phyloP scores from a whole-genome alignment of 768 basidiomycete species.

The Coprinopsis marcescibilis region DNA sequence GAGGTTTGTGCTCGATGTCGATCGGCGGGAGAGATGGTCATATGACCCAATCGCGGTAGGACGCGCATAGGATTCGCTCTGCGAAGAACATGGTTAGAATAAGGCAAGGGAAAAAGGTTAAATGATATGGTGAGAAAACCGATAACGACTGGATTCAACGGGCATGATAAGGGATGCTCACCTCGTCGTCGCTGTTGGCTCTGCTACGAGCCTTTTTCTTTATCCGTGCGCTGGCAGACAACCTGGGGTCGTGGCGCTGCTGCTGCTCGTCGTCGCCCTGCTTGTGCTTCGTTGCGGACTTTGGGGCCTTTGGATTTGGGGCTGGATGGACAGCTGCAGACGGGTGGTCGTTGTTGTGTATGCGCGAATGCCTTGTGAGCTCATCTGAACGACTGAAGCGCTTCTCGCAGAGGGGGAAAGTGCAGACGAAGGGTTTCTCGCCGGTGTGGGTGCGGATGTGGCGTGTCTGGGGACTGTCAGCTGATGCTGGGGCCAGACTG shows the following conservation, averaged over 20 bases:
- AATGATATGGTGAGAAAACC: conserved; percentile 7
- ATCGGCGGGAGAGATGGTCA: conserved; percentile 19
- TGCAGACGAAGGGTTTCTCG: conserved; percentile 95
- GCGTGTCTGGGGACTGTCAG: conserved; percentile 60
- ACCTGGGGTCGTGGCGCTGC: neutral
- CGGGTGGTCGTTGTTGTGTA: conserved; percentile 66
- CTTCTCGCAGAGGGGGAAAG: conserved; percentile 92
- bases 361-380: conserved; percentile 91
- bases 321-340: conserved; percentile 11
- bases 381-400: conserved; percentile 98
- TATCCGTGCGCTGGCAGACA: conserved; percentile 29
- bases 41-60: conserved; percentile 47
- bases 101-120: conserved; percentile 8
- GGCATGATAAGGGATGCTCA: conserved; percentile 33
- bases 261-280: neutral
- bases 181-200: conserved; percentile 82
- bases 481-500: conserved; percentile 4
- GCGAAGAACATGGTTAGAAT: neutral
- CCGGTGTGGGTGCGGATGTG: conserved; percentile 98
- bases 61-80: conserved; percentile 56
- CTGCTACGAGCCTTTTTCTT: conserved; percentile 79
- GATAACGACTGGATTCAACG: conserved; percentile 12
- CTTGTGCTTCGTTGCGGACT: conserved; percentile 13
- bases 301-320: conserved; percentile 19
- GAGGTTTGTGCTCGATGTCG: conserved; percentile 9